Conservation (phyloP, 495 filamentous ascomycete genomes). For the Viridothelium virens region DNA sequence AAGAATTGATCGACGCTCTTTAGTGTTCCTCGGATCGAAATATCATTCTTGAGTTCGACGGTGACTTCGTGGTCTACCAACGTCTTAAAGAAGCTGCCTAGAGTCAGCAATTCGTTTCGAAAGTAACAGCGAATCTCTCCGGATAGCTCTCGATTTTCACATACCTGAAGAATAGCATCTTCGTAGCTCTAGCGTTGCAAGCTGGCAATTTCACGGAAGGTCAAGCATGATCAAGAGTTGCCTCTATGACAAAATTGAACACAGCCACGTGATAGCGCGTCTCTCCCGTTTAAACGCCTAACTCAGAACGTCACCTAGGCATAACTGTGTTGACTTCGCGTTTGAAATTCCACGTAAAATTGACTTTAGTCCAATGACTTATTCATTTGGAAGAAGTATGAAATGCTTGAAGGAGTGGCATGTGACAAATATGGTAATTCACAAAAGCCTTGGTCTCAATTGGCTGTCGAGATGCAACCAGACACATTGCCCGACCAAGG, state of each 20-base stretch:
- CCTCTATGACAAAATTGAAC: neutral
- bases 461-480: neutral
- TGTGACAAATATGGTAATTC: neutral
- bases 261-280: neutral
- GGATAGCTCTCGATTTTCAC: neutral
- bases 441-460: neutral
- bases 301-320: too few species aligned
- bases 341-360: neutral
- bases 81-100: constrained; percentile 91
- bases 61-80: constrained; percentile 94
- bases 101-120: neutral
- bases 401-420: neutral
- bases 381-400: neutral
- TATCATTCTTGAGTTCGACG: constrained; percentile 98
- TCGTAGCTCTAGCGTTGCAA: neutral
- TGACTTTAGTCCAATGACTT: neutral
- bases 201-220: too few species aligned
- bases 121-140: neutral
- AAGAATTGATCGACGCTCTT: constrained; percentile 98
- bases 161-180: constrained; percentile 36
- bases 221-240: neutral
- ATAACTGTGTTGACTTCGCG: too few species aligned
- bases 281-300: too few species aligned
- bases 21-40: constrained; percentile 84
- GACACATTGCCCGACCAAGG: neutral